Evolutionary conservation across 805 yeast species (phyloP).

Genomic region (Pichia exigua): DNA sequence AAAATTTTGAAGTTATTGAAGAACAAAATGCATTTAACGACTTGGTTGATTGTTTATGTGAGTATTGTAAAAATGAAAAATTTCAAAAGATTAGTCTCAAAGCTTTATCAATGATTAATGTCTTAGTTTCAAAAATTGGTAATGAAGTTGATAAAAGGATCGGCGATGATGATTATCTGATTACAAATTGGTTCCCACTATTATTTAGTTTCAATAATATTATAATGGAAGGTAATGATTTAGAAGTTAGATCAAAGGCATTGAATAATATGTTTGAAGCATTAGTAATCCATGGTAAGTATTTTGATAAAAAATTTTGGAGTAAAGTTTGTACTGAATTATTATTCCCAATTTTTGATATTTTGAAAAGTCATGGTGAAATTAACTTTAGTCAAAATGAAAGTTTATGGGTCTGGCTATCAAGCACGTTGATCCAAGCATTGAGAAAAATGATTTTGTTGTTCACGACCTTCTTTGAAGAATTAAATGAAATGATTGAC

Average conservation of each 20-base stretch:
- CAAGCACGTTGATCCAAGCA: slow-evolving; percentile 94
- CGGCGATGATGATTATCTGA: slow-evolving; percentile 32
- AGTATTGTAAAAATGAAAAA: slow-evolving; percentile 73
- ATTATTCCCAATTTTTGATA: slow-evolving; percentile 84
- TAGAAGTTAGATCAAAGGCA: slow-evolving; percentile 89
- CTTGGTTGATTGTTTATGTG: slow-evolving; percentile 68
- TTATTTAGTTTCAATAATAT: slow-evolving; percentile 78
- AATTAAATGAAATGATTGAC: slow-evolving; percentile 64
- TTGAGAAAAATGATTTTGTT: slow-evolving; percentile 78
- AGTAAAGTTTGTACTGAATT: slow-evolving; percentile 66
- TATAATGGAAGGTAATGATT: slow-evolving; percentile 87
- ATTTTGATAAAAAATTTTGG: slow-evolving; percentile 77
- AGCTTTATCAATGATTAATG: slow-evolving; percentile 66
- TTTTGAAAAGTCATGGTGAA: slow-evolving; percentile 69
- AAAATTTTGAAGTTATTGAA: slow-evolving; percentile 54
- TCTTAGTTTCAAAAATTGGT: slow-evolving; percentile 54
- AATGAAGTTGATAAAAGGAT: slow-evolving; percentile 25
- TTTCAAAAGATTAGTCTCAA: slow-evolving; percentile 77
- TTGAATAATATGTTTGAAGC: slow-evolving; percentile 76
- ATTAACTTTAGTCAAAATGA: slow-evolving; percentile 61
- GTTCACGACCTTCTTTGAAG: slow-evolving; percentile 74
- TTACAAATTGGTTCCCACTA: slow-evolving; percentile 79
- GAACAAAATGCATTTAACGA: slow-evolving; percentile 62
- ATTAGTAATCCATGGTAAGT: slow-evolving; percentile 68
- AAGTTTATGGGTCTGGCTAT: slow-evolving; percentile 89